Percentiles rank a stretch among this genome's conserved stretches.
These are phyloP conservation scores for Cordyceps cicadae DNA, from an alignment of 2,329 filamentous ascomycete genomes.

Conservation along the genomic window DNA sequence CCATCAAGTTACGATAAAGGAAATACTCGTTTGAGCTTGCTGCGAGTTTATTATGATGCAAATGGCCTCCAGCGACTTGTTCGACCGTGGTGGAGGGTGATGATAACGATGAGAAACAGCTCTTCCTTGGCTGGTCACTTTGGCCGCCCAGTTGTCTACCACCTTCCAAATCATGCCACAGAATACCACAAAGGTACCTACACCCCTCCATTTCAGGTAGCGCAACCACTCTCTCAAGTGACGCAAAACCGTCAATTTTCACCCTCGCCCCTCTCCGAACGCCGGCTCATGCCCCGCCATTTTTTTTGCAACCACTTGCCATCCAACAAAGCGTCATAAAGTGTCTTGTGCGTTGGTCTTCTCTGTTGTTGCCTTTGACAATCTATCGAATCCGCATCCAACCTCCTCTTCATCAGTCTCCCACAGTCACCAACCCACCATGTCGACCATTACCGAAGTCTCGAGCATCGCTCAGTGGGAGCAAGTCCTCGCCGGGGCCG, in stretches of 20 bases:
- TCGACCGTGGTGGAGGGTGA: too few species aligned
- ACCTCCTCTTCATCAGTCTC: neutral
- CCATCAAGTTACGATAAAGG: neutral
- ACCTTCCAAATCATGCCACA: neutral
- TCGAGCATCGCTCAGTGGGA: slow-evolving; percentile 66
- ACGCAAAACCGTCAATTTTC: slow-evolving; percentile 16
- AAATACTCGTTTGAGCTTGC: too few species aligned
- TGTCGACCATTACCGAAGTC: slow-evolving; percentile 74
- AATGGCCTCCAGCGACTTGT: neutral
- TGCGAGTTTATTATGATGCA: neutral
- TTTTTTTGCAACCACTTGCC: slow-evolving; percentile 13
- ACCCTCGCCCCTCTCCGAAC: slow-evolving; percentile 11
- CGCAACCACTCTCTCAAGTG: slow-evolving; percentile 15
- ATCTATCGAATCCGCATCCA: neutral
- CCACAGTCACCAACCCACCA: slow-evolving; percentile 27
- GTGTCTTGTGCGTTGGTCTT: neutral
- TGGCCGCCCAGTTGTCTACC: neutral
- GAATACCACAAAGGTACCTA: neutral
- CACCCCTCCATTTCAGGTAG: neutral
- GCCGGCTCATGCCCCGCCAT: slow-evolving; percentile 15
- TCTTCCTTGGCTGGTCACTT: too few species aligned
- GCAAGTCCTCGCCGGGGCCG: slow-evolving; percentile 55
- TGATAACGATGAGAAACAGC: too few species aligned
- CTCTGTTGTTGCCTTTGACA: neutral
- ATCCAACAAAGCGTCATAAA: slow-evolving; percentile 11